Evolutionary conservation across 2,329 filamentous ascomycete genomes (phyloP).

Genomic region (Westerdykella aurantiaca): DNA sequence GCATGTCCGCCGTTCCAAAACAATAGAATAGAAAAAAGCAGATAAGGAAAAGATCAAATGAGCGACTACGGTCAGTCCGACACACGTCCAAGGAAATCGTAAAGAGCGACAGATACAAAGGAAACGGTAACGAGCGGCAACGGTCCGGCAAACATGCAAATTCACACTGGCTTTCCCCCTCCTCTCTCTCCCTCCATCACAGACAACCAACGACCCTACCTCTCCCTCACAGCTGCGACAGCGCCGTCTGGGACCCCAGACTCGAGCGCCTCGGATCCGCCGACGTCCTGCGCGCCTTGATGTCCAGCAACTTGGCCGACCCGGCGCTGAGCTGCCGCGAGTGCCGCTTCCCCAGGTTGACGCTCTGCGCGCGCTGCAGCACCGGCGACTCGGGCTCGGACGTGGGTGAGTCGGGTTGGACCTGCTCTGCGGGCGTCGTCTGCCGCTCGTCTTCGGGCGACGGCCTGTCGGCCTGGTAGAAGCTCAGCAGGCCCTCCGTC

Average conservation of each 20-base stretch:
- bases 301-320: conserved; percentile 67
- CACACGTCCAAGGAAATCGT: conserved; percentile 5
- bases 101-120: conserved; percentile 31
- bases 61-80: conserved; percentile 17
- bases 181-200: conserved; percentile 7
- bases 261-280: conserved; percentile 28
- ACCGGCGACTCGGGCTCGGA: conserved; percentile 25
- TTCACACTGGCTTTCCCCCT: not conserved
- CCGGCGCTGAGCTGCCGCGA: conserved; percentile 69
- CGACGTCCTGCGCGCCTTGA: conserved; percentile 43
- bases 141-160: conserved; percentile 25
- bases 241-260: conserved; percentile 20
- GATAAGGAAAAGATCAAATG: conserved; percentile 22
- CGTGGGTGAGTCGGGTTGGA: conserved; percentile 26
- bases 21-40: conserved; percentile 10
- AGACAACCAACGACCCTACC: conserved; percentile 10
- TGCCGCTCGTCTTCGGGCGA: conserved; percentile 20
- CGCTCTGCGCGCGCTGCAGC: conserved; percentile 62
- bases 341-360: conserved; percentile 62
- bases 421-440: conserved; percentile 25
- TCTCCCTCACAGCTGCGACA: conserved; percentile 13
- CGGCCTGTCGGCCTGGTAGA: conserved; percentile 38
- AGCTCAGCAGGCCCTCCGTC: conserved; percentile 54
- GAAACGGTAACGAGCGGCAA: conserved; percentile 32
- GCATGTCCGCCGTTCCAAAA: conserved; percentile 15